Conservation (phyloP, 2,329 filamentous ascomycete genomes). For the Penicillium hordei region DNA sequence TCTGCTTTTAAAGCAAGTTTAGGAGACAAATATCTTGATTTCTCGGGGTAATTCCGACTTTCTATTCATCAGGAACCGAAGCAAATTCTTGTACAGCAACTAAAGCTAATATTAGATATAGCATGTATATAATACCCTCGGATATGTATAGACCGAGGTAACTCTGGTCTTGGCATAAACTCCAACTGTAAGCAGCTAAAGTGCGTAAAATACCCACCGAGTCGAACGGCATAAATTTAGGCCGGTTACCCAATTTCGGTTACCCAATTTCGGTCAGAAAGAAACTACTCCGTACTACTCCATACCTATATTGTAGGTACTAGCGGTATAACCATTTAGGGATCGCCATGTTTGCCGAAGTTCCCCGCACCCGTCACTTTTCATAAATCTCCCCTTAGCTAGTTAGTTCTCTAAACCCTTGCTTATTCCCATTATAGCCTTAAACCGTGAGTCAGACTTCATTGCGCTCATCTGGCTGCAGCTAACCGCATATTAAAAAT, state of each 20-base stretch:
- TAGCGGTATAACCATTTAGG: not conserved
- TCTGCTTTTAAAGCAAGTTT: not conserved
- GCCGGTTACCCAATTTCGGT: not conserved
- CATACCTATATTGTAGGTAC: not conserved
- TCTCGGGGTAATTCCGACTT: not conserved
- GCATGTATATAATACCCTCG: slow-evolving; percentile 1
- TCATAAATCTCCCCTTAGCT: slow-evolving; percentile 4
- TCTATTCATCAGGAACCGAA: not conserved
- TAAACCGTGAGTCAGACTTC: not conserved
- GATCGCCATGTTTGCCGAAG: slow-evolving; percentile 1
- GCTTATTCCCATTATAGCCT: not conserved
- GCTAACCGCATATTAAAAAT: not conserved
- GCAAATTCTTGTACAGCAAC: not conserved
- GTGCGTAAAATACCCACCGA: not conserved
- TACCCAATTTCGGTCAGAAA: not conserved
- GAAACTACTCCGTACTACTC: too few species aligned
- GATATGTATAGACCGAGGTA: slow-evolving; percentile 10
- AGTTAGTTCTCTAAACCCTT: not conserved
- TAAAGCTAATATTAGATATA: not conserved
- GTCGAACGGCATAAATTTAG: not conserved
- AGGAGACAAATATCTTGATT: not conserved
- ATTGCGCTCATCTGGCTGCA: not conserved
- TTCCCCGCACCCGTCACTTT: slow-evolving; percentile 7
- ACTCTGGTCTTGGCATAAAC: not conserved
- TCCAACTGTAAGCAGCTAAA: slow-evolving; percentile 16